These are phyloP conservation scores for Cladophialophora carrionii DNA, from an alignment of 2,329 filamentous ascomycete species.

Conservation along the genomic window DNA sequence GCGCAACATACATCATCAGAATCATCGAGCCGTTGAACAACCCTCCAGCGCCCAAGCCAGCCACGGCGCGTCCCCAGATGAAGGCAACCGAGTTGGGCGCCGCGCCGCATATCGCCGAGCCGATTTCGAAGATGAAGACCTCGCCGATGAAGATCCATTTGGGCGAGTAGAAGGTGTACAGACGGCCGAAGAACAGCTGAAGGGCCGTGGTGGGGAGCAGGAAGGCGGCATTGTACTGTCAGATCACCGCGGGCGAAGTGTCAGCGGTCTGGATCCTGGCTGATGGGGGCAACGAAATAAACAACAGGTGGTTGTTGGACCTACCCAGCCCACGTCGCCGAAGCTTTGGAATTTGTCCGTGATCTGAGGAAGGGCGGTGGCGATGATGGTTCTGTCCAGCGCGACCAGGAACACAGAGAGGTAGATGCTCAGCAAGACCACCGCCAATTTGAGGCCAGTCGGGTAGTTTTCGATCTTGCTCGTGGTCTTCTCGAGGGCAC, in stretches of 20 bases:
- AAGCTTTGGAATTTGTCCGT: conserved; percentile 54
- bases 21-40: conserved; percentile 46
- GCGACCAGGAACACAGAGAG: conserved; percentile 19
- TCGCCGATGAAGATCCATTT: conserved; percentile 51
- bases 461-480: conserved; percentile 20
- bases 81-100: conserved; percentile 47
- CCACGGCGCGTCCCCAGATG: conserved; percentile 49
- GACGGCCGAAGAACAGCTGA: conserved; percentile 49
- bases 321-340: conserved; percentile 55
- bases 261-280: not conserved
- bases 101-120: conserved; percentile 47
- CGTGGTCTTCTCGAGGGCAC: conserved; percentile 13
- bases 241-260: not conserved
- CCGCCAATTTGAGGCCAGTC: not conserved
- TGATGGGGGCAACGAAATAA: conserved; percentile 38
- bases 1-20: conserved; percentile 39
- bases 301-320: conserved; percentile 51
- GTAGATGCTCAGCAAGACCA: conserved; percentile 16
- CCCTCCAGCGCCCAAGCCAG: conserved; percentile 47
- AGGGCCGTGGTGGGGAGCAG: conserved; percentile 40
- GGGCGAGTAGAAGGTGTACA: conserved; percentile 50
- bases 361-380: conserved; percentile 54
- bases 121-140: conserved; percentile 50
- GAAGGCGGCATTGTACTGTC: conserved; percentile 17
- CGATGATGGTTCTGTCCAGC: conserved; percentile 43